Base-by-base conservation (phyloP, 805 yeast genomes). In the Schizosaccharomyces octosporus region DNA sequence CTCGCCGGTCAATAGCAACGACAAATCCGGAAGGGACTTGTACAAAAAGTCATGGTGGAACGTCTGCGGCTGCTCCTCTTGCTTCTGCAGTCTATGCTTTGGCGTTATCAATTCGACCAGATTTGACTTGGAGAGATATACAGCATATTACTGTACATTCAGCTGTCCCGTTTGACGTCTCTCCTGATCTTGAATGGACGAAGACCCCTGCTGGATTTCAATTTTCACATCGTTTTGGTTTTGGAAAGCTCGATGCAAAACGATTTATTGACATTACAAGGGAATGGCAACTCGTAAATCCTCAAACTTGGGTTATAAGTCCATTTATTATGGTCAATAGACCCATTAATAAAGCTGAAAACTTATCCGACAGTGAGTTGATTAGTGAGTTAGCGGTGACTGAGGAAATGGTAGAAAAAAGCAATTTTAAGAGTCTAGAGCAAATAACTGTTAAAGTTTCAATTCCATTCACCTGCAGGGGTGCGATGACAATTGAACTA, bases 61-160 rank as follows among this genome's bases (percentile, higher is more conserved):
- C 98, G 0, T 90, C 97, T 27, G 98, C 98, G 0, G 97, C 98
- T 17, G 98, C 98, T 0, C 98, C 98, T 0, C 76, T 93, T 62
- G 97, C 97, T 0, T 97, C 97, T 0, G 98, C 97, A n/a, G 78
- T 93, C 0, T 87, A 85, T 69, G 80, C 97, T 0, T 74, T 93
- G 61, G 86, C 86, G 1, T 74, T 93, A 60, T 82, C 83, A 66
- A 88, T 84, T 3, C 85, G 95, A 65, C 95, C 96, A 0, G 78
- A 83, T 4, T 77, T 93, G 62, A 85, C 96, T 0, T 93, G 98
- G 98, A 79, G 98, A 69, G 98, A 93, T 69, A 77, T 89, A 62
- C 98, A 93, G 72, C 87, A 89, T 67, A 75, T 93, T 24, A 79
- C 86, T 2, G 81, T 90, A 17, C 72, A 81, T 60, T 78, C 86